A percentile compares a stretch with the other conserved stretches of the same genome.
phyloP scores from a whole-genome alignment of 805 yeast species.

The Kuraishia cidri region DNA sequence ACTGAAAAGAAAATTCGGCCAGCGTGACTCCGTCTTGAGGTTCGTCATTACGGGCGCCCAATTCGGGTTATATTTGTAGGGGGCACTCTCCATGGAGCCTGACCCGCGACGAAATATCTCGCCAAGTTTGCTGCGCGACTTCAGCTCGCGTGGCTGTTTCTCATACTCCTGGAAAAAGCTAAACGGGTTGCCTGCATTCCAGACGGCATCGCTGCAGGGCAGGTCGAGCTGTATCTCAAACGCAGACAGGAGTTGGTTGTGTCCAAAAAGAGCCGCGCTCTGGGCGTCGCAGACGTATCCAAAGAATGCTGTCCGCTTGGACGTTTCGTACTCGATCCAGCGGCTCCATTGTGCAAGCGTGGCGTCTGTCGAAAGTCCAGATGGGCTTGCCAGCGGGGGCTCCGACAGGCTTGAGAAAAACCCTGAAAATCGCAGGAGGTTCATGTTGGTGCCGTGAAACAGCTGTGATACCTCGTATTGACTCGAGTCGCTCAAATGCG shows the following conservation, averaged over 20 bases:
- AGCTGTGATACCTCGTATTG: constrained; percentile 10
- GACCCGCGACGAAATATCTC: neutral
- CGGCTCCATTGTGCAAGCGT: constrained; percentile 23
- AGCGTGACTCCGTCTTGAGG: constrained; percentile 12
- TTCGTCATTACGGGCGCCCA: too few relatives aligned
- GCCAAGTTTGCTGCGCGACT: constrained; percentile 3
- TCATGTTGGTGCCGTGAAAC: constrained; percentile 13
- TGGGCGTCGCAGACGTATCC: constrained; percentile 32
- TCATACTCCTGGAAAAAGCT: constrained; percentile 14
- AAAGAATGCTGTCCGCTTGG: constrained; percentile 31
- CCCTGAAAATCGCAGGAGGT: constrained; percentile 10
- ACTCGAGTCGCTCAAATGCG: constrained; percentile 13
- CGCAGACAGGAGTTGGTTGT: constrained; percentile 23
- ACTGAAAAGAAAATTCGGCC: constrained; percentile 28
- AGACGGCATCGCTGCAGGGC: constrained; percentile 35
- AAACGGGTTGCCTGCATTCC: constrained; percentile 22
- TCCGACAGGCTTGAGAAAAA: constrained; percentile 7
- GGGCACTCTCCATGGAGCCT: constrained; percentile 10
- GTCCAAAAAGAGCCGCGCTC: constrained; percentile 23
- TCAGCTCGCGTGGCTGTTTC: constrained; percentile 17
- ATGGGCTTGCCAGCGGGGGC: constrained; percentile 5
- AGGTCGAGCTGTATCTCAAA: constrained; percentile 34
- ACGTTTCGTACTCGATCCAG: constrained; percentile 36
- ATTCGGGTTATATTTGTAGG: too few relatives aligned
- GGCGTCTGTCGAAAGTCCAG: neutral